Evolutionary conservation across 495 filamentous ascomycete genomes (phyloP).

Genomic region (Tuber brumale): DNA sequence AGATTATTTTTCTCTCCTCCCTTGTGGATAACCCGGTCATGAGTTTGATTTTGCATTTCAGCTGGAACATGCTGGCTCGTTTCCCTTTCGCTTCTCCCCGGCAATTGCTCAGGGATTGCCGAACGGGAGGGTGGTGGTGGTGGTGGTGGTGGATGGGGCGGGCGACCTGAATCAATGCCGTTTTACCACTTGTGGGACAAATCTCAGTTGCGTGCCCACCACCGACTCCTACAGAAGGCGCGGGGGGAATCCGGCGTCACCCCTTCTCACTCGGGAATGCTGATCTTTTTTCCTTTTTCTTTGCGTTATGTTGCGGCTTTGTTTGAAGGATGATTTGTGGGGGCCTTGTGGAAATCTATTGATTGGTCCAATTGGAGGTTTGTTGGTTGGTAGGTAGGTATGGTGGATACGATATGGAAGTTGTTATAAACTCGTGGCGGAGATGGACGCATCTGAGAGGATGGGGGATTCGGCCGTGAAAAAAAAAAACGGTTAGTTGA

Average conservation of each 20-base stretch:
- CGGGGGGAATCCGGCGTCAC: conserved; percentile 3
- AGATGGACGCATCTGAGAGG: background rate
- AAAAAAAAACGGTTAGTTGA: background rate
- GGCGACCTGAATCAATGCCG: conserved; percentile 1
- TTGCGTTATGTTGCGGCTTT: background rate
- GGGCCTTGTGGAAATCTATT: background rate
- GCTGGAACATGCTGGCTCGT: background rate
- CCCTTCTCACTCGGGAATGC: background rate
- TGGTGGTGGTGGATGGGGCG: conserved; percentile 3
- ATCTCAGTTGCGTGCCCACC: conserved; percentile 6
- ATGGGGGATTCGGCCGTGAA: background rate
- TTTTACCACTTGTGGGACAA: conserved; percentile 4
- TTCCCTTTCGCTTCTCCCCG: background rate
- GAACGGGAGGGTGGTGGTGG: conserved; percentile 6
- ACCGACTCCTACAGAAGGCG: background rate
- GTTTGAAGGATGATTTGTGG: conserved; percentile 3
- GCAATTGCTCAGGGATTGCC: background rate
- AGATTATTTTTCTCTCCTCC: background rate
- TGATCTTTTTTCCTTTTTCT: background rate
- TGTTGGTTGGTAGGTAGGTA: background rate
- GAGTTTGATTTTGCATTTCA: conserved; percentile 3
- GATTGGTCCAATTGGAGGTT: background rate
- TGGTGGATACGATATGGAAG: background rate
- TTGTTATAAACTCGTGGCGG: conserved; percentile 5
- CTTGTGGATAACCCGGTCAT: conserved; percentile 1